Conservation (phyloP, 179 eudicot genomes). For the Kewa caespitosa region DNA sequence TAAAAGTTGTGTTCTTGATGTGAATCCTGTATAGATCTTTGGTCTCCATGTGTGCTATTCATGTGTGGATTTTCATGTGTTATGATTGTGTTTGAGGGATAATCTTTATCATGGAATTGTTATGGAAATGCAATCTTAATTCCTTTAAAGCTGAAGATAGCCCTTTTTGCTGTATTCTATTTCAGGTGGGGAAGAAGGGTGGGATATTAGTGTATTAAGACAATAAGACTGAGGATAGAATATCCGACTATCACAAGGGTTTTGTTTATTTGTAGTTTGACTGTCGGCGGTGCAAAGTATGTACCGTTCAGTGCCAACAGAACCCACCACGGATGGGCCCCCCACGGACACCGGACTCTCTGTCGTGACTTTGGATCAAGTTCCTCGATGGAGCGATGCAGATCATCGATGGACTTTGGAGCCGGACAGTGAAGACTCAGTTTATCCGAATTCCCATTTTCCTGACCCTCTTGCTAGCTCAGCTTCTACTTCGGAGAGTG, state of each 20-base stretch:
- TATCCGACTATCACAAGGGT: background rate
- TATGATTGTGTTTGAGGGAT: background rate
- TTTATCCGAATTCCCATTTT: constrained; percentile 48
- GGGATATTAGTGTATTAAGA: constrained; percentile 13
- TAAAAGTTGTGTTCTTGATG: background rate
- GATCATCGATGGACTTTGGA: constrained; percentile 59
- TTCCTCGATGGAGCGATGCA: constrained; percentile 89
- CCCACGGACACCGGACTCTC: constrained; percentile 71
- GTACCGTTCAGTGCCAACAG: constrained; percentile 58
- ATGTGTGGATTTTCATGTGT: background rate
- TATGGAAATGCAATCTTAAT: constrained; percentile 15
- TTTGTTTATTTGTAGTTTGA: constrained; percentile 12
- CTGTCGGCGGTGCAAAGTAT: constrained; percentile 29
- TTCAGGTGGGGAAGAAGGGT: constrained; percentile 19
- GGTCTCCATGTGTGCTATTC: constrained; percentile 11
- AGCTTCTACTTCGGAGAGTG: constrained; percentile 58
- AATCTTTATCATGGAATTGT: background rate
- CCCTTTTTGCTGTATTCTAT: constrained; percentile 10
- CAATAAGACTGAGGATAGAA: constrained; percentile 21
- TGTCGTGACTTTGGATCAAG: constrained; percentile 85
- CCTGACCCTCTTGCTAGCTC: constrained; percentile 82
- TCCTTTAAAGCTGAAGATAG: constrained; percentile 18
- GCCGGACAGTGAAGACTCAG: constrained; percentile 58
- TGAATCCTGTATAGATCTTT: constrained; percentile 8
- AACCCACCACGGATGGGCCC: constrained; percentile 60